Evolutionary conservation across 768 basidiomycete species (phyloP).

Genomic region (Saitozyma sp.): DNA sequence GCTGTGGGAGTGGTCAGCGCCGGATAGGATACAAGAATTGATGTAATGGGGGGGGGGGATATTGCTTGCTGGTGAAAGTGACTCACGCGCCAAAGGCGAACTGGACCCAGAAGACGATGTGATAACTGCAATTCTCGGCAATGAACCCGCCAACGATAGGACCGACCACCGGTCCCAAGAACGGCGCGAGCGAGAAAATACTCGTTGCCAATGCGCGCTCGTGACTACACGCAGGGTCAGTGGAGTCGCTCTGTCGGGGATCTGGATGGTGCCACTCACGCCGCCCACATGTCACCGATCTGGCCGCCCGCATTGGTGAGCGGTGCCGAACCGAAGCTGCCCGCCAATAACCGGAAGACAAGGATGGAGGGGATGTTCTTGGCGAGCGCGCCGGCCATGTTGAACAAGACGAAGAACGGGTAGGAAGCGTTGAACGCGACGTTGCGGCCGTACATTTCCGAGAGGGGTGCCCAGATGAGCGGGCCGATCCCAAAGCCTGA

Average conservation of each 20-base stretch:
- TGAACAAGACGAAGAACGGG: slow-evolving; percentile 47
- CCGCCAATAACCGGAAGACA: slow-evolving; percentile 51
- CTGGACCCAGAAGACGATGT: slow-evolving; percentile 41
- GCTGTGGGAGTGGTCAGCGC: slow-evolving; percentile 26
- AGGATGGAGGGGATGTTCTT: slow-evolving; percentile 49
- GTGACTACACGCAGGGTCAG: not conserved
- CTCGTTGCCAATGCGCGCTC: slow-evolving; percentile 11
- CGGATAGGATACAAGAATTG: too few relatives aligned
- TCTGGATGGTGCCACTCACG: not conserved
- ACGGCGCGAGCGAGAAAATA: slow-evolving; percentile 33
- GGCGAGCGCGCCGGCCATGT: slow-evolving; percentile 45
- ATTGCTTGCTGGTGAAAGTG: slow-evolving; percentile 14
- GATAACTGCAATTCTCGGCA: slow-evolving; percentile 14
- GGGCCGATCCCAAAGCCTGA: slow-evolving; percentile 44
- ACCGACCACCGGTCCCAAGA: slow-evolving; percentile 38
- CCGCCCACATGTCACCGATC: slow-evolving; percentile 36
- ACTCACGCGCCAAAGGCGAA: slow-evolving; percentile 44
- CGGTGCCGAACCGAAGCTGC: slow-evolving; percentile 46
- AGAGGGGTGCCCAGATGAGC: slow-evolving; percentile 46
- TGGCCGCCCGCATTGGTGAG: slow-evolving; percentile 52
- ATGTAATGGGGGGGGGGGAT: not conserved
- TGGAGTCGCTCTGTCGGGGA: too few relatives aligned
- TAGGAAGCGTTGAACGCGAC: slow-evolving; percentile 49
- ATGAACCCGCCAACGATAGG: slow-evolving; percentile 40
- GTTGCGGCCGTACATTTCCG: slow-evolving; percentile 51